A percentile compares a stretch with the other conserved stretches of the same genome.
Evolutionary conservation across 768 basidiomycete species (phyloP).

Genomic region (Lactarius sanguifluus): DNA sequence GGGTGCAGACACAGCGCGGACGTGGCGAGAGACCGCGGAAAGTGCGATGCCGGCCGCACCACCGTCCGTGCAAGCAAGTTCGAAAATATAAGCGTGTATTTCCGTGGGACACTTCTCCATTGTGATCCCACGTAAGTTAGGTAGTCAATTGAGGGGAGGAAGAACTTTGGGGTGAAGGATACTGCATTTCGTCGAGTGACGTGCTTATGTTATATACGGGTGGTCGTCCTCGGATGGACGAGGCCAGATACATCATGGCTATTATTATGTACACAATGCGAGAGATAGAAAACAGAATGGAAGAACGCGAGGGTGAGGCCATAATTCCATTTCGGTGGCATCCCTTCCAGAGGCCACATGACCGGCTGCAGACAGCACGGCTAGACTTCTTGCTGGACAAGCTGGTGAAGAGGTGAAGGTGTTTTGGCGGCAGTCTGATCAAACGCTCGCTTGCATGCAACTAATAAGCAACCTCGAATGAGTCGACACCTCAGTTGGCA

Average conservation of each 20-base stretch:
- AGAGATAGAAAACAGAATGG: background rate
- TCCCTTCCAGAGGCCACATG: background rate
- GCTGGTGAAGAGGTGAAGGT: background rate
- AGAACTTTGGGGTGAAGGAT: background rate
- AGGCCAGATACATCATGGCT: background rate
- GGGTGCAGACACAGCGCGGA: constrained; percentile 40
- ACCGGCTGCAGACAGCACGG: background rate
- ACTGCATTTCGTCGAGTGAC: background rate
- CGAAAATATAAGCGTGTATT: constrained; percentile 46
- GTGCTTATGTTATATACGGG: background rate
- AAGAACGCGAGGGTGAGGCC: background rate
- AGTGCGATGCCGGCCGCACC: constrained; percentile 41
- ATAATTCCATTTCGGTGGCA: background rate
- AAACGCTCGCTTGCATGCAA: background rate
- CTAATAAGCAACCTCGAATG: background rate
- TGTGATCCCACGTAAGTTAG: background rate
- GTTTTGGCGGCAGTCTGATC: too few relatives aligned
- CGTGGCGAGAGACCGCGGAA: constrained; percentile 42
- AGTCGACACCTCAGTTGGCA: background rate
- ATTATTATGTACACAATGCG: background rate
- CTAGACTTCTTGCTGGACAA: background rate
- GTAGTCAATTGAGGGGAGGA: too few relatives aligned
- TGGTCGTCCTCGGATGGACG: background rate
- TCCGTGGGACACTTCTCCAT: constrained; percentile 43
- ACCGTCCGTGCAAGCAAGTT: constrained; percentile 44